Conservation (phyloP, 1,139 yeast genomes). For the Meyerozyma sp. region DNA sequence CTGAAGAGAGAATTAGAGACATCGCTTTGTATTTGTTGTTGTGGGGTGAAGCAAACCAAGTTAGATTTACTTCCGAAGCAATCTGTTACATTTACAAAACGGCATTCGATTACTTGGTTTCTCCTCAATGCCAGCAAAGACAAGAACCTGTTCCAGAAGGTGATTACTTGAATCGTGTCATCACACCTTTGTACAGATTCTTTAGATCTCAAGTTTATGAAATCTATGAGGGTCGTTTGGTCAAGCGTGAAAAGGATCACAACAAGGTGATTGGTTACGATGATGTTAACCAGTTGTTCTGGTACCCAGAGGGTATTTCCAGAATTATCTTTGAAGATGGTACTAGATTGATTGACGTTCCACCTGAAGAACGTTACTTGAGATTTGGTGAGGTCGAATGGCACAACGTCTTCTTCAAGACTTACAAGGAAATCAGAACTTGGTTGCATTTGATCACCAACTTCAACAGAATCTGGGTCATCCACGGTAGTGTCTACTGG, state of each 20-base stretch:
- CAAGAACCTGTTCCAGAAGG: slow-evolving; percentile 94
- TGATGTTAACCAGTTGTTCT: slow-evolving; percentile 95
- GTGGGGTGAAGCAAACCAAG: slow-evolving; percentile 99
- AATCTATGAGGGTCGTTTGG: slow-evolving; percentile 88
- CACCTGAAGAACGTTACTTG: slow-evolving; percentile 82
- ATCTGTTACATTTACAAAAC: slow-evolving; percentile 91
- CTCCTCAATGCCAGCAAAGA: slow-evolving; percentile 88
- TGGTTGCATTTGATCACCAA: slow-evolving; percentile 96
- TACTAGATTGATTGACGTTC: slow-evolving; percentile 83
- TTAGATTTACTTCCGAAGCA: slow-evolving; percentile 90
- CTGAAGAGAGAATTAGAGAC: slow-evolving; percentile 82
- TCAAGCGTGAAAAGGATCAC: slow-evolving; percentile 96
- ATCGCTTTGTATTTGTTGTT: slow-evolving; percentile 81
- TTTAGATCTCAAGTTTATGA: slow-evolving; percentile 95
- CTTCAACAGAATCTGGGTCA: slow-evolving; percentile 97
- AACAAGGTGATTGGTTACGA: slow-evolving; percentile 93
- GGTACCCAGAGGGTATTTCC: slow-evolving; percentile 99
- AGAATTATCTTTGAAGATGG: slow-evolving; percentile 90
- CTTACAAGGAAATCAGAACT: slow-evolving; percentile 93
- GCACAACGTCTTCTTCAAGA: slow-evolving; percentile 90
- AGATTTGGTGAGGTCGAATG: slow-evolving; percentile 91
- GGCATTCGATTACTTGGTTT: slow-evolving; percentile 79
- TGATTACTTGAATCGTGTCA: slow-evolving; percentile 84
- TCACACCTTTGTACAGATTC: slow-evolving; percentile 88
- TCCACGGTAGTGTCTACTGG: slow-evolving; percentile 88